Percentiles rank a stretch among this genome's conserved stretches.
These are phyloP conservation scores for Prunus campanulata DNA, from an alignment of 306 rosid species.

Conservation along the genomic window DNA sequence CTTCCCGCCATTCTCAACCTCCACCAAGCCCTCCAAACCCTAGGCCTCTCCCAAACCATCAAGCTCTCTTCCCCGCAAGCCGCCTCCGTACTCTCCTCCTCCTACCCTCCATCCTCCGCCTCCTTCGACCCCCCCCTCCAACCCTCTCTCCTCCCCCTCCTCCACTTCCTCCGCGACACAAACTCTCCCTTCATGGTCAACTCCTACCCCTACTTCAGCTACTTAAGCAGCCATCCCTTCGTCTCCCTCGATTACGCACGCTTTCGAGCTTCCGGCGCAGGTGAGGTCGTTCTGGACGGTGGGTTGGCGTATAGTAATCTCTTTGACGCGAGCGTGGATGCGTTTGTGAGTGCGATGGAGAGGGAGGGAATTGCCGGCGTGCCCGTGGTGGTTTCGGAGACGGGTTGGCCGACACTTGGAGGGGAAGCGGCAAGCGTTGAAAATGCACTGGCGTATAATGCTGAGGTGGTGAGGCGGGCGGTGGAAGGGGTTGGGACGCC, in stretches of 20 bases:
- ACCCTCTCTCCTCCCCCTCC: slow-evolving; percentile 15
- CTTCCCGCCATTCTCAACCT: slow-evolving; percentile 34
- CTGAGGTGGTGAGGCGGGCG: slow-evolving; percentile 26
- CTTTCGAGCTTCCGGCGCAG: background rate
- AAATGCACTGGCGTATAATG: slow-evolving; percentile 23
- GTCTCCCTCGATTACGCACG: slow-evolving; percentile 27
- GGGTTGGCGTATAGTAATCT: slow-evolving; percentile 11
- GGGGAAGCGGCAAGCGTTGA: slow-evolving; percentile 22
- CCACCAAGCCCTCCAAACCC: slow-evolving; percentile 34
- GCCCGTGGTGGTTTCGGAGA: slow-evolving; percentile 29
- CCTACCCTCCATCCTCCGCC: slow-evolving; percentile 30
- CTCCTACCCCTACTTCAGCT: slow-evolving; percentile 34
- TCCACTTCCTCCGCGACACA: slow-evolving; percentile 16
- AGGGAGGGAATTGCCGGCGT: slow-evolving; percentile 23
- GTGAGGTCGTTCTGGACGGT: background rate
- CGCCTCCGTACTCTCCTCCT: slow-evolving; percentile 9
- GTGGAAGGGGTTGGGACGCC: slow-evolving; percentile 29
- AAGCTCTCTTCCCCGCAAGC: slow-evolving; percentile 35
- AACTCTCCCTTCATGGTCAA: slow-evolving; percentile 33
- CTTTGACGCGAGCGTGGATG: slow-evolving; percentile 28
- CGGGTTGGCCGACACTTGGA: slow-evolving; percentile 31
- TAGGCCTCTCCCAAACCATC: slow-evolving; percentile 10
- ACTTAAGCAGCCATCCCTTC: slow-evolving; percentile 1
- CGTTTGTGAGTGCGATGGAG: slow-evolving; percentile 34
- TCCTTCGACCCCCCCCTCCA: slow-evolving; percentile 16